Conservation (phyloP, 495 filamentous ascomycete genomes). For the Hapsidospora chrysogenum region DNA sequence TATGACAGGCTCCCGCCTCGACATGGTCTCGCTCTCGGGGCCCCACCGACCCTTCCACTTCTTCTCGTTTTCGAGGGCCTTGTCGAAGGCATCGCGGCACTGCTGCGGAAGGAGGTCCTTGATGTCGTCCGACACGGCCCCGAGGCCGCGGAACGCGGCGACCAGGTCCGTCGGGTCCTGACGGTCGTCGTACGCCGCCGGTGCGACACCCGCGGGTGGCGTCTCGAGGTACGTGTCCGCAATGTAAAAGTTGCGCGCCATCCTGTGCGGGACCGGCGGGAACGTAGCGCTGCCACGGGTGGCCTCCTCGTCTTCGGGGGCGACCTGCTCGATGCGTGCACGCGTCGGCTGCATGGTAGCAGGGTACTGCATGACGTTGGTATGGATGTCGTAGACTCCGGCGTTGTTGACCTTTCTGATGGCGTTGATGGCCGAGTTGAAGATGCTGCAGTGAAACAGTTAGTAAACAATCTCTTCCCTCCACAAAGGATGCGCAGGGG, state of each 20-base stretch:
- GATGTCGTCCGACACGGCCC: conserved; percentile 48
- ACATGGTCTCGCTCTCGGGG: conserved; percentile 35
- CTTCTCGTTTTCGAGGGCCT: conserved; percentile 40
- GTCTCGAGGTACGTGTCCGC: conserved; percentile 51
- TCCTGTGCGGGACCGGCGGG: conserved; percentile 41
- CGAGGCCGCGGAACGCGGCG: conserved; percentile 48
- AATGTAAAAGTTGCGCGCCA: conserved; percentile 60
- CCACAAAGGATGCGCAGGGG: not conserved
- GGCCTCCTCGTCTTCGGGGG: conserved; percentile 11
- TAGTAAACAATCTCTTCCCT: not conserved
- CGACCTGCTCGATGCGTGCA: conserved; percentile 57
- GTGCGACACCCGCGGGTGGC: conserved; percentile 25
- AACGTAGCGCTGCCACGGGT: conserved; percentile 30
- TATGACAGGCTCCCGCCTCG: conserved; percentile 27
- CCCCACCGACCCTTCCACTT: conserved; percentile 62
- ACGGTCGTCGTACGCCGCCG: conserved; percentile 28
- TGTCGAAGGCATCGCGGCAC: conserved; percentile 50
- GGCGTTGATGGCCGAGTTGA: conserved; percentile 53
- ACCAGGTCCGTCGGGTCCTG: conserved; percentile 17
- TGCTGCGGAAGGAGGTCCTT: conserved; percentile 52
- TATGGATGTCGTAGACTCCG: conserved; percentile 85
- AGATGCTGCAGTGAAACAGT: conserved; percentile 42
- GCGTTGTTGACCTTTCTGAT: conserved; percentile 48
- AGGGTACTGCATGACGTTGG: conserved; percentile 77
- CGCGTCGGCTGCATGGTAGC: conserved; percentile 81